Evolutionary conservation across 2,329 filamentous ascomycete genomes (phyloP).

Genomic region (Diaporthe velutina): DNA sequence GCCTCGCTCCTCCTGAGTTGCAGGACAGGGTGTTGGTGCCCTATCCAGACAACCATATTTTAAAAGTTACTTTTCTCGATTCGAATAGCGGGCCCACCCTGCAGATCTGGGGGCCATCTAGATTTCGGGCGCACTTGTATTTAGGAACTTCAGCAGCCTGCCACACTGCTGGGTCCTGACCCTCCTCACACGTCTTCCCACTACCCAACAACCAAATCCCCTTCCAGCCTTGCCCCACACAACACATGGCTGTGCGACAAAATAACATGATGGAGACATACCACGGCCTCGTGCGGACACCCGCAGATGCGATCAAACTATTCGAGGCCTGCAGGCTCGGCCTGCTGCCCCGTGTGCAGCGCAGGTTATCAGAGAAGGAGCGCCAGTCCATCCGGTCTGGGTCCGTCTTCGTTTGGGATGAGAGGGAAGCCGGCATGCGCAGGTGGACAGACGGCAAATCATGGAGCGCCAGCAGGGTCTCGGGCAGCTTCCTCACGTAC

Average conservation of each 20-base stretch:
- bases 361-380: constrained; percentile 95
- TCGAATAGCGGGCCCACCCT: constrained; percentile 37
- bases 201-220: constrained; percentile 14
- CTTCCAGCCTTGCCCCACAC: constrained; percentile 11
- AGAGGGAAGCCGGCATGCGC: constrained; percentile 97
- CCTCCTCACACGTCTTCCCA: constrained; percentile 24
- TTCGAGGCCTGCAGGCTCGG: constrained; percentile 96
- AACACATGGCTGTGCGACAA: constrained; percentile 38
- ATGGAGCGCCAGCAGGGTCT: constrained; percentile 97
- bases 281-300: constrained; percentile 93
- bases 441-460: constrained; percentile 99
- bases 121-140: constrained; percentile 35
- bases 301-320: constrained; percentile 96
- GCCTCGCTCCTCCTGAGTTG: constrained; percentile 41
- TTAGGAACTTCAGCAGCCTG: constrained; percentile 34
- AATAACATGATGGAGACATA: constrained; percentile 88
- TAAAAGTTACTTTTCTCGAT: constrained; percentile 38
- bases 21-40: constrained; percentile 42
- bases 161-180: constrained; percentile 31
- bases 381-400: constrained; percentile 95
- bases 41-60: constrained; percentile 40
- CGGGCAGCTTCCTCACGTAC: constrained; percentile 97
- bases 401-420: constrained; percentile 99
- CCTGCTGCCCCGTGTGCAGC: constrained; percentile 89
- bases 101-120: constrained; percentile 40